phyloP scores from a whole-genome alignment of 1,284 basidiomycete species.

The Ustilago bromivora region DNA sequence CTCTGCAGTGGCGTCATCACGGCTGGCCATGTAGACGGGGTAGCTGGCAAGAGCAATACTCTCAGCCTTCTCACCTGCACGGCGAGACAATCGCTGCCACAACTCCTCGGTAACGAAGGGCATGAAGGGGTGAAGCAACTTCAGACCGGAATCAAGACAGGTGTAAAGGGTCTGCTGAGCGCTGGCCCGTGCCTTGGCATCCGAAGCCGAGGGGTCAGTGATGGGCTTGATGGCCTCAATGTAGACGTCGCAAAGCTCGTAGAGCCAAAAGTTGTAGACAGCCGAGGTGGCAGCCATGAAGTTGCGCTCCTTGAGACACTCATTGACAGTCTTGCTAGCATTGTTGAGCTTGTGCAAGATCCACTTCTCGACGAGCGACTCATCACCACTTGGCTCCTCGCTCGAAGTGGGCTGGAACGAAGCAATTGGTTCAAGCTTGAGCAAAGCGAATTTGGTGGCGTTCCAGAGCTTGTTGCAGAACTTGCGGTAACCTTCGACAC shows the following conservation, averaged over 20 bases:
- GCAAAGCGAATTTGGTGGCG: slow-evolving; percentile 90
- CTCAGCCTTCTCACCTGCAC: slow-evolving; percentile 80
- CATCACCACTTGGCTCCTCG: slow-evolving; percentile 82
- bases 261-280: slow-evolving; percentile 95
- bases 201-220: slow-evolving; percentile 73
- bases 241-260: slow-evolving; percentile 98
- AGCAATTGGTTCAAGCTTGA: slow-evolving; percentile 65
- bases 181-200: slow-evolving; percentile 81
- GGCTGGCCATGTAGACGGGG: slow-evolving; percentile 74
- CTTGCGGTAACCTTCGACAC: slow-evolving; percentile 99
- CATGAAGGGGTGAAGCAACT: slow-evolving; percentile 97
- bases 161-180: slow-evolving; percentile 97
- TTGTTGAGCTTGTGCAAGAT: slow-evolving; percentile 92
- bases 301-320: slow-evolving; percentile 81
- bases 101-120: slow-evolving; percentile 98
- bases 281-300: slow-evolving; percentile 91
- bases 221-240: slow-evolving; percentile 95
- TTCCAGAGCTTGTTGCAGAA: slow-evolving; percentile 99
- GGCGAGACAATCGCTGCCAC: slow-evolving; percentile 92
- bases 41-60: slow-evolving; percentile 90
- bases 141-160: slow-evolving; percentile 89
- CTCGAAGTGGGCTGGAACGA: slow-evolving; percentile 59
- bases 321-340: slow-evolving; percentile 82
- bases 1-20: slow-evolving; percentile 40
- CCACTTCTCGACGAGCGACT: slow-evolving; percentile 94